phyloP scores from a whole-genome alignment of 1,284 basidiomycete species.

The Termitomyces sp. region DNA sequence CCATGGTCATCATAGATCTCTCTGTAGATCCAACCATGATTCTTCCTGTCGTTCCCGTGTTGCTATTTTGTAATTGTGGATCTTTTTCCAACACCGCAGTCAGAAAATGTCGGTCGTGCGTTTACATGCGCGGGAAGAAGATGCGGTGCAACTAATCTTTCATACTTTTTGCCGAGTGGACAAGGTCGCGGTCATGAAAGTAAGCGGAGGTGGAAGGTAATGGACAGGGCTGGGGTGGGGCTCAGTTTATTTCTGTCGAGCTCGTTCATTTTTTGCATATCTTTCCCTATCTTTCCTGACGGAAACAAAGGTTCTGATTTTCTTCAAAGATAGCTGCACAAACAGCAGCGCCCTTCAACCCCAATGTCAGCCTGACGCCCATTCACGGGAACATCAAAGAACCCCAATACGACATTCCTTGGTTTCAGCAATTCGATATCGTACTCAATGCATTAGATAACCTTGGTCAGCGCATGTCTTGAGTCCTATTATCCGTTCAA shows the following conservation, averaged over 20 bases:
- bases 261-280: neutral
- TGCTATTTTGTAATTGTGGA: too few relatives aligned
- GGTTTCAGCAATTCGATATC: slow-evolving; percentile 88
- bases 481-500: neutral
- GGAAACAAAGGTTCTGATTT: neutral
- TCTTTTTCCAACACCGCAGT: neutral
- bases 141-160: too few relatives aligned
- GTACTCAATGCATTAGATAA: slow-evolving; percentile 98
- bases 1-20: neutral
- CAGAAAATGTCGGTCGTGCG: neutral
- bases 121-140: neutral
- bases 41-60: neutral
- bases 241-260: neutral
- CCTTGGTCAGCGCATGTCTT: slow-evolving; percentile 53
- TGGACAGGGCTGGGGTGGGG: neutral
- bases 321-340: slow-evolving; percentile 73
- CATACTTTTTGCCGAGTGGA: neutral
- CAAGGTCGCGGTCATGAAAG: neutral
- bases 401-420: slow-evolving; percentile 81
- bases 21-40: neutral
- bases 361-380: slow-evolving; percentile 81
- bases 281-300: neutral
- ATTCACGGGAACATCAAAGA: slow-evolving; percentile 97
- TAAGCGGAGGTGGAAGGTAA: neutral
- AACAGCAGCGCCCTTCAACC: slow-evolving; percentile 89